Conservation (phyloP, 495 filamentous ascomycete species). For the Parachaetomium inaequale region DNA sequence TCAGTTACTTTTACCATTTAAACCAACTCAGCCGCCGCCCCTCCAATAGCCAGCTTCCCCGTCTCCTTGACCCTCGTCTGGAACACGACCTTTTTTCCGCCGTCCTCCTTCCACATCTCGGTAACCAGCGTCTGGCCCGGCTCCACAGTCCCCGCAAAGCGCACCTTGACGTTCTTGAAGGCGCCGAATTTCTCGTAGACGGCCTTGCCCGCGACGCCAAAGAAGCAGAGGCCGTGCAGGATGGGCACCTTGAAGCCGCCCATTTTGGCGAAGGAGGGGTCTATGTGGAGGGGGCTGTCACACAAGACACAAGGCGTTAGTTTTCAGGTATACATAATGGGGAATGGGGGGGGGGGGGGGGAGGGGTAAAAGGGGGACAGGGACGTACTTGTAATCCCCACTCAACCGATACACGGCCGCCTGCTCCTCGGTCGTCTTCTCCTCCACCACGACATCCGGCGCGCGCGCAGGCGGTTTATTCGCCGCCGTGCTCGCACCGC, state of each 20-base stretch:
- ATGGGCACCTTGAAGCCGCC: slow-evolving; percentile 96
- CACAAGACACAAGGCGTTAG: too few relatives aligned
- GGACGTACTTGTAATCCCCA: slow-evolving; percentile 69
- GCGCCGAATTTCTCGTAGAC: slow-evolving; percentile 78
- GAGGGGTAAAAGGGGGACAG: too few relatives aligned
- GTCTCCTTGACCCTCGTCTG: slow-evolving; percentile 95
- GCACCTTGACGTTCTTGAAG: slow-evolving; percentile 92
- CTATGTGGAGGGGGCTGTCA: slow-evolving; percentile 86
- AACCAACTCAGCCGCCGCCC: slow-evolving; percentile 77
- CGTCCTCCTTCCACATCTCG: slow-evolving; percentile 97
- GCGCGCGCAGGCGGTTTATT: slow-evolving; percentile 74
- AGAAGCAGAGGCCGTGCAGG: slow-evolving; percentile 92
- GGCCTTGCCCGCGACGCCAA: slow-evolving; percentile 87
- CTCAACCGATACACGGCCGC: slow-evolving; percentile 91
- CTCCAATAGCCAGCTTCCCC: slow-evolving; percentile 85
- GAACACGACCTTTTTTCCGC: slow-evolving; percentile 70
- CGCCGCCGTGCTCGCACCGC: slow-evolving; percentile 72
- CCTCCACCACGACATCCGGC: slow-evolving; percentile 80
- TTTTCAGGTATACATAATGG: too few relatives aligned
- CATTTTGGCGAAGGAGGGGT: slow-evolving; percentile 89
- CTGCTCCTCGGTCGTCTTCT: slow-evolving; percentile 89
- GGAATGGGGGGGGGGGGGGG: slow-evolving; percentile 2
- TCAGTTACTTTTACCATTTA: neutral
- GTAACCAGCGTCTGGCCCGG: slow-evolving; percentile 93
- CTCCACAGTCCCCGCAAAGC: slow-evolving; percentile 88